phyloP scores from a whole-genome alignment of 768 basidiomycete species.

The Hericium alpestre region DNA sequence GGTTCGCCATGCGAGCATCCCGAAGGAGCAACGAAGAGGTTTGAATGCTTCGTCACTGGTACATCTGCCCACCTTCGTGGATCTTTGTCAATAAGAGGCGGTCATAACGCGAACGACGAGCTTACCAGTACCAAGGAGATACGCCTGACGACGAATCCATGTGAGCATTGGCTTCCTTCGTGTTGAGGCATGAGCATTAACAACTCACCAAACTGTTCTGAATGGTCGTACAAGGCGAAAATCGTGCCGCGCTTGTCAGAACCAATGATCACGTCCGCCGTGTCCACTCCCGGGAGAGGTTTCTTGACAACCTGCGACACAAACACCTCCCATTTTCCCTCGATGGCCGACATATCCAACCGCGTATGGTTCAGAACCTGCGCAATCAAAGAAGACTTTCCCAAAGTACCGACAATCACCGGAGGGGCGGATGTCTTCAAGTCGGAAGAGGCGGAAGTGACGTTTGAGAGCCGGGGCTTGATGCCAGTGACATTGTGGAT shows the following conservation, averaged over 20 bases:
- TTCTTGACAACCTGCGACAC: slow-evolving; percentile 40
- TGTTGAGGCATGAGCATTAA: too few species aligned
- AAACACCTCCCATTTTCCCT: slow-evolving; percentile 62
- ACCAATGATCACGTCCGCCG: slow-evolving; percentile 59
- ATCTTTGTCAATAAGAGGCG: neutral
- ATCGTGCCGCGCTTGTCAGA: slow-evolving; percentile 62
- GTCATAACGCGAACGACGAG: neutral
- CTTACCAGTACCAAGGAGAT: slow-evolving; percentile 50
- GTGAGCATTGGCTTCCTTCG: too few species aligned
- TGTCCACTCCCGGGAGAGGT: slow-evolving; percentile 44
- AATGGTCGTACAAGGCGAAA: slow-evolving; percentile 55
- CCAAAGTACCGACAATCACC: slow-evolving; percentile 58
- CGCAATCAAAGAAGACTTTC: slow-evolving; percentile 43
- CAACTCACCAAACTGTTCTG: slow-evolving; percentile 49
- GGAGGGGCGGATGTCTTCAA: slow-evolving; percentile 23
- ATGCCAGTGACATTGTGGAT: slow-evolving; percentile 49
- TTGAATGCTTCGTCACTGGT: slow-evolving; percentile 40
- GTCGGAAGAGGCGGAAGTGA: slow-evolving; percentile 17
- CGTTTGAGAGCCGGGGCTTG: slow-evolving; percentile 40
- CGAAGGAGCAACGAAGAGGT: slow-evolving; percentile 34
- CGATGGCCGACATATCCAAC: slow-evolving; percentile 45
- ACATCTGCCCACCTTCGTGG: slow-evolving; percentile 57
- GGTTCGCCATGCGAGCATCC: slow-evolving; percentile 45
- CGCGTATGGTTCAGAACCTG: slow-evolving; percentile 40
- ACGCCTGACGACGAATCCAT: slow-evolving; percentile 30